These are phyloP conservation scores for Suhomyces prunicola DNA, from an alignment of 805 yeast genomes.

Conservation along the genomic window DNA sequence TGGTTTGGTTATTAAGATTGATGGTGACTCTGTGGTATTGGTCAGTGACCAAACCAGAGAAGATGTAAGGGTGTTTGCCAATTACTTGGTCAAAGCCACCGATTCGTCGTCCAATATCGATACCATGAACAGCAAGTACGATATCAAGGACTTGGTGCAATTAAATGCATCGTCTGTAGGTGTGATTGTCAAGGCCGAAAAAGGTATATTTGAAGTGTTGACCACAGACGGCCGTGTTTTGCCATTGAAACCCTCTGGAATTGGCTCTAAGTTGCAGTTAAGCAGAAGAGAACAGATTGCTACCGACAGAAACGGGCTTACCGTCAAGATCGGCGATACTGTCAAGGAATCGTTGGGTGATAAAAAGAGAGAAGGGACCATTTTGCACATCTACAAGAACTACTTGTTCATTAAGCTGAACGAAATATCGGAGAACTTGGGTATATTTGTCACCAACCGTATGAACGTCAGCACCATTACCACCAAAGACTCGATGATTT, in stretches of 20 bases:
- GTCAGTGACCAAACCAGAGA: conserved; percentile 84
- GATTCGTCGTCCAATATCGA: conserved; percentile 61
- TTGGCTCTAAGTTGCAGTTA: conserved; percentile 69
- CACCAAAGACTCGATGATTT: conserved; percentile 69
- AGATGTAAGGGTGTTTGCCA: conserved; percentile 90
- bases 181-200: conserved; percentile 84
- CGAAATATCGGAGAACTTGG: conserved; percentile 78
- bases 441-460: conserved; percentile 81
- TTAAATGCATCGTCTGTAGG: conserved; percentile 84
- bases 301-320: conserved; percentile 81
- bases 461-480: conserved; percentile 78
- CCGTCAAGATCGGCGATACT: conserved; percentile 85
- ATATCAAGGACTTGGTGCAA: conserved; percentile 85
- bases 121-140: conserved; percentile 74
- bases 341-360: conserved; percentile 75
- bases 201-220: conserved; percentile 76
- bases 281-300: conserved; percentile 72
- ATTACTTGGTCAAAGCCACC: conserved; percentile 86
- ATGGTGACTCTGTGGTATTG: conserved; percentile 82
- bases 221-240: conserved; percentile 77
- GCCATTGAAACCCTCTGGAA: conserved; percentile 74
- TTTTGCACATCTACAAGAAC: conserved; percentile 81
- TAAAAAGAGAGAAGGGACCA: conserved; percentile 76
- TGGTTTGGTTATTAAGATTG: conserved; percentile 83
- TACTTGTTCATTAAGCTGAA: conserved; percentile 77